phyloP scores from a whole-genome alignment of 2,329 filamentous ascomycete species.

The Penicillium brasilianum region DNA sequence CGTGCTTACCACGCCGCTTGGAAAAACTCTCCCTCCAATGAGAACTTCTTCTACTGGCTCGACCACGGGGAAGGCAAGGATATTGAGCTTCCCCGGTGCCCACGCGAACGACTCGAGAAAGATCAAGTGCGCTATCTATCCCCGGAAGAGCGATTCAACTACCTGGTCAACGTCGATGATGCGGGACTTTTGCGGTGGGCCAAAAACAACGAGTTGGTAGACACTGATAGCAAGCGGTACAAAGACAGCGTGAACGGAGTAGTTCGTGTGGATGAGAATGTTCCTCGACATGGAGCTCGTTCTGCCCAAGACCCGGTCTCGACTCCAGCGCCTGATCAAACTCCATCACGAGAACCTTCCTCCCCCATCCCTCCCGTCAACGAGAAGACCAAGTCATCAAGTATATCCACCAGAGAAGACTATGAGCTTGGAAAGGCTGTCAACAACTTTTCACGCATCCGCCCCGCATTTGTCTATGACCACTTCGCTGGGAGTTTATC shows the following conservation, averaged over 20 bases:
- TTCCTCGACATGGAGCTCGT: slow-evolving; percentile 58
- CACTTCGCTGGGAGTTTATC: slow-evolving; percentile 73
- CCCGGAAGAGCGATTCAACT: slow-evolving; percentile 78
- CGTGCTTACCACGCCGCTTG: slow-evolving; percentile 82
- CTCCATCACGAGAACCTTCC: slow-evolving; percentile 32
- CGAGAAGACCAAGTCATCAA: slow-evolving; percentile 36
- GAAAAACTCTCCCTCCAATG: slow-evolving; percentile 75
- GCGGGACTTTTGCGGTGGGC: slow-evolving; percentile 83
- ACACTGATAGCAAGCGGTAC: slow-evolving; percentile 70
- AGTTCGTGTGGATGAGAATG: slow-evolving; percentile 65
- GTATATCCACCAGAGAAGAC: slow-evolving; percentile 69
- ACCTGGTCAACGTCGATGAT: slow-evolving; percentile 75
- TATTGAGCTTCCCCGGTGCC: slow-evolving; percentile 72
- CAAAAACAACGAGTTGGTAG: slow-evolving; percentile 78
- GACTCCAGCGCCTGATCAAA: not conserved
- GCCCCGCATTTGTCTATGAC: slow-evolving; percentile 75
- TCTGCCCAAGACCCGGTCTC: slow-evolving; percentile 29
- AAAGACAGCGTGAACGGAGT: slow-evolving; percentile 81
- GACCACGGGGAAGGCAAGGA: slow-evolving; percentile 77
- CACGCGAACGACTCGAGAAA: slow-evolving; percentile 73
- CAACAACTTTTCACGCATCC: slow-evolving; percentile 69
- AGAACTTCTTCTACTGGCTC: slow-evolving; percentile 95
- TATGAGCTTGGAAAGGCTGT: slow-evolving; percentile 66
- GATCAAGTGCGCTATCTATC: slow-evolving; percentile 85
- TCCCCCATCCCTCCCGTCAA: slow-evolving; percentile 10